Conservation (phyloP, 169 alveolate genomes). For the Plasmodium relictum region DNA sequence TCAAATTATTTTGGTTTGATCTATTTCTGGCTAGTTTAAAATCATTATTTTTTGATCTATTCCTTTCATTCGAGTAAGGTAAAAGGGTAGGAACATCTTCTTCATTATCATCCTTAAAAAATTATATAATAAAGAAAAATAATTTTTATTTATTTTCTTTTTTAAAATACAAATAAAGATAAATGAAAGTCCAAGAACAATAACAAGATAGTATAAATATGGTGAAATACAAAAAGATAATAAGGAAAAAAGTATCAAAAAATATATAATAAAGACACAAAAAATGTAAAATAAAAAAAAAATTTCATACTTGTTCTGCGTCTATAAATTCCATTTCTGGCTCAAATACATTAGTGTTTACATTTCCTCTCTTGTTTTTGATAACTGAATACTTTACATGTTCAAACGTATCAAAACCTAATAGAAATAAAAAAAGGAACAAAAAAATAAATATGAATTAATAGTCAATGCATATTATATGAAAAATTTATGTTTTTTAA, state of each 20-base stretch:
- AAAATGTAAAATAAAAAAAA: not conserved
- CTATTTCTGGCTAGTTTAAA: constrained; percentile 61
- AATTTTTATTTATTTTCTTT: too few relatives aligned
- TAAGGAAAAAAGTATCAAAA: constrained; percentile 10
- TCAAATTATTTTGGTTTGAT: constrained; percentile 56
- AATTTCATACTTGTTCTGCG: constrained; percentile 82
- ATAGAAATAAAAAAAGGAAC: not conserved
- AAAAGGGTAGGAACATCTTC: constrained; percentile 87
- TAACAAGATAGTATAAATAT: not conserved
- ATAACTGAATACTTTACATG: constrained; percentile 83
- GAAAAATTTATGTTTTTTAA: too few relatives aligned
- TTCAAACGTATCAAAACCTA: constrained; percentile 81
- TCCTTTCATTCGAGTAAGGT: constrained; percentile 65
- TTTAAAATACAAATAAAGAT: not conserved
- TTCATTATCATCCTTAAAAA: constrained; percentile 77
- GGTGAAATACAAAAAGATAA: not conserved
- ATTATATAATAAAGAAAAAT: not conserved
- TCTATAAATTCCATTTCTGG: constrained; percentile 88
- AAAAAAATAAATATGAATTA: not conserved
- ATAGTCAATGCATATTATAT: too few relatives aligned
- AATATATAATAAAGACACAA: not conserved
- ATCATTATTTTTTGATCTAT: constrained; percentile 58
- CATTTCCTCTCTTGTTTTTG: constrained; percentile 73
- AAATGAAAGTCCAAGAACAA: not conserved
- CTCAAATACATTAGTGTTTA: constrained; percentile 80